Evolutionary conservation across 2,329 filamentous ascomycete species (phyloP).

Genomic region (Fusarium keratoplasticum): DNA sequence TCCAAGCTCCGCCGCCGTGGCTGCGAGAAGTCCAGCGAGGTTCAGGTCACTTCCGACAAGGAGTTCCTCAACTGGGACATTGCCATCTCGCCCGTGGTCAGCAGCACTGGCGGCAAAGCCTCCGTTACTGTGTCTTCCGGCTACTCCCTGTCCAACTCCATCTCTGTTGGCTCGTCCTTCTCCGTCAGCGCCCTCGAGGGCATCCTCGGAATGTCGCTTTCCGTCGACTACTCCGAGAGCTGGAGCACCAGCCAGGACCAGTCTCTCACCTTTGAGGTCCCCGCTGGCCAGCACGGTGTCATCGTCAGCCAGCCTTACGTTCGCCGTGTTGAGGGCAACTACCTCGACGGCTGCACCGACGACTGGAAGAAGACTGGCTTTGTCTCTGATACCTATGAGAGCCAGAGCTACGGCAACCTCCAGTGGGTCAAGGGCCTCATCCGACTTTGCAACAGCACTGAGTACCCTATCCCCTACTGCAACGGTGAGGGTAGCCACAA

Average conservation of each 20-base stretch:
- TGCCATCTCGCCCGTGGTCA: conserved; percentile 38
- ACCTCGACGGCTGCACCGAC: conserved; percentile 31
- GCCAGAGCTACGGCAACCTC: conserved; percentile 30
- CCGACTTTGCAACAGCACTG: conserved; percentile 35
- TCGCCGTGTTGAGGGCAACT: conserved; percentile 28
- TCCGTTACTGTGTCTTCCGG: conserved; percentile 26
- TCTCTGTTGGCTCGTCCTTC: conserved; percentile 12
- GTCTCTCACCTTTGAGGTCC: conserved; percentile 29
- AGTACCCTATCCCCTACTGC: conserved; percentile 38
- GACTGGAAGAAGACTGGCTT: conserved; percentile 21
- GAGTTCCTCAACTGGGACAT: conserved; percentile 41
- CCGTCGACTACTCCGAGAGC: conserved; percentile 20
- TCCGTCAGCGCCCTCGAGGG: conserved; percentile 4
- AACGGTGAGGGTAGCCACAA: conserved; percentile 33
- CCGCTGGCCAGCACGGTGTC: conserved; percentile 27
- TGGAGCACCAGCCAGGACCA: conserved; percentile 33
- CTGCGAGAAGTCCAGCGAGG: conserved; percentile 35
- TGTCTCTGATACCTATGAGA: conserved; percentile 28
- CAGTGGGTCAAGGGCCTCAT: conserved; percentile 41
- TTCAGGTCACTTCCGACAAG: conserved; percentile 33
- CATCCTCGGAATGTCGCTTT: conserved; percentile 18
- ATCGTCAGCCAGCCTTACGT: conserved; percentile 42
- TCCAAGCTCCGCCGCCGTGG: conserved; percentile 13
- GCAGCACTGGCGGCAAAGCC: conserved; percentile 28
- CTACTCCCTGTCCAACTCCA: conserved; percentile 29